Evolutionary conservation across 148 eudicot species (phyloP).

Genomic region (Heliosperma pusillum): DNA sequence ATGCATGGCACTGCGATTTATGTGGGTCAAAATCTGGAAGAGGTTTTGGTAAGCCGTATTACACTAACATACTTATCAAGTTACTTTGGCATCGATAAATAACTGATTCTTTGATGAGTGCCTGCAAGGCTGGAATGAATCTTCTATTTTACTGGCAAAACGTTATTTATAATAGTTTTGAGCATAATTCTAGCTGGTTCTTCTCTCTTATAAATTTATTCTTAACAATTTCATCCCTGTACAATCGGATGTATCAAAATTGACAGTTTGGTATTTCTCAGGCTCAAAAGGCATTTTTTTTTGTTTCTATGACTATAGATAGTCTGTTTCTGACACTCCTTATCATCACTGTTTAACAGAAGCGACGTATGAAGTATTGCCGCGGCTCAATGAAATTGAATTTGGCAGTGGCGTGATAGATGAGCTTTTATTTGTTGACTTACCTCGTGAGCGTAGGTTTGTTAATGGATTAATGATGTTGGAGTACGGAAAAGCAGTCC

Average conservation of each 20-base stretch:
- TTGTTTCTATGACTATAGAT: not conserved
- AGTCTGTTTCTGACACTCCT: not conserved
- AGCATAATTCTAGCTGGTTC: not conserved
- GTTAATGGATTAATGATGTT: slow-evolving; percentile 77
- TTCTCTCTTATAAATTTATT: not conserved
- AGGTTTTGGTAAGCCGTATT: slow-evolving; percentile 73
- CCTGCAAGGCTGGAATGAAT: not conserved
- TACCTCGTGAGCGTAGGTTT: slow-evolving; percentile 77
- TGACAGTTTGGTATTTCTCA: not conserved
- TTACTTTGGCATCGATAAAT: not conserved
- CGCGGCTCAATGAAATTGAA: slow-evolving; percentile 86
- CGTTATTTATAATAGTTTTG: not conserved
- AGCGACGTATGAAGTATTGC: slow-evolving; percentile 95
- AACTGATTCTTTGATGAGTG: not conserved
- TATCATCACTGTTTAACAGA: slow-evolving; percentile 38
- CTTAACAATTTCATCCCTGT: not conserved
- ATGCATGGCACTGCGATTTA: slow-evolving; percentile 98
- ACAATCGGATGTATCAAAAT: not conserved
- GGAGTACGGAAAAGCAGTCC: slow-evolving; percentile 87
- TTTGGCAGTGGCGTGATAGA: slow-evolving; percentile 90
- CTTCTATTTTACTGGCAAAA: not conserved
- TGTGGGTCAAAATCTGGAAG: slow-evolving; percentile 95
- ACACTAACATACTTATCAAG: not conserved
- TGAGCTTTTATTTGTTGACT: slow-evolving; percentile 83
- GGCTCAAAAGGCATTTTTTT: not conserved